phyloP scores from a whole-genome alignment of 2,329 filamentous ascomycete species.

The Colletotrichum spinosum region DNA sequence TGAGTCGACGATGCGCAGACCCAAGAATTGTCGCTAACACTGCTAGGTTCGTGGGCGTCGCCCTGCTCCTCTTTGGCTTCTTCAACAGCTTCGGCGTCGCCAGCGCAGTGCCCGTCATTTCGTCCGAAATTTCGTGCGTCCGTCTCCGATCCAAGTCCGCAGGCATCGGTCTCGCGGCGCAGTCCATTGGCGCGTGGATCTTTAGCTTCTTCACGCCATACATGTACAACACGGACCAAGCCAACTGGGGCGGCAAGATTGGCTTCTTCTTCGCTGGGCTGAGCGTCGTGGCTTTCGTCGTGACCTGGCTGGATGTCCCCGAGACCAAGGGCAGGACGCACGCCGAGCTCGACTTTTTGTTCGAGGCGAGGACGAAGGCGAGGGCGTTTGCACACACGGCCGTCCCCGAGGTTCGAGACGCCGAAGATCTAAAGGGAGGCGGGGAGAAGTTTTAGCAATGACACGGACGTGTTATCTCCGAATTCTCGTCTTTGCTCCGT shows the following conservation, averaged over 20 bases:
- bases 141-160: slow-evolving; percentile 17
- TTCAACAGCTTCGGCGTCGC: slow-evolving; percentile 23
- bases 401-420: no score
- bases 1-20: background rate
- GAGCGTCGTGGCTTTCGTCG: background rate
- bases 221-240: slow-evolving; percentile 27
- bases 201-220: slow-evolving; percentile 28
- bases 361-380: background rate
- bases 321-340: slow-evolving; percentile 20
- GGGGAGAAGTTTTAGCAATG: no score
- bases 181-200: slow-evolving; percentile 2
- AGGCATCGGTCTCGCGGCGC: slow-evolving; percentile 3
- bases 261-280: slow-evolving; percentile 23
- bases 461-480: no score
- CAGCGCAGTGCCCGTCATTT: slow-evolving; percentile 14
- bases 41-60: slow-evolving; percentile 16
- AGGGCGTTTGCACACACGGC: no score
- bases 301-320: background rate
- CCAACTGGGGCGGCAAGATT: slow-evolving; percentile 40
- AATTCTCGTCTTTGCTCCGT: no score
- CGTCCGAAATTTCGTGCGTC: slow-evolving; percentile 15
- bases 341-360: slow-evolving; percentile 19
- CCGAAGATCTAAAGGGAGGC: no score
- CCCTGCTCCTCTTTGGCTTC: slow-evolving; percentile 19
- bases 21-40: background rate